phyloP scores from a whole-genome alignment of 345 rosid species.

The Bruguiera sexangula region DNA sequence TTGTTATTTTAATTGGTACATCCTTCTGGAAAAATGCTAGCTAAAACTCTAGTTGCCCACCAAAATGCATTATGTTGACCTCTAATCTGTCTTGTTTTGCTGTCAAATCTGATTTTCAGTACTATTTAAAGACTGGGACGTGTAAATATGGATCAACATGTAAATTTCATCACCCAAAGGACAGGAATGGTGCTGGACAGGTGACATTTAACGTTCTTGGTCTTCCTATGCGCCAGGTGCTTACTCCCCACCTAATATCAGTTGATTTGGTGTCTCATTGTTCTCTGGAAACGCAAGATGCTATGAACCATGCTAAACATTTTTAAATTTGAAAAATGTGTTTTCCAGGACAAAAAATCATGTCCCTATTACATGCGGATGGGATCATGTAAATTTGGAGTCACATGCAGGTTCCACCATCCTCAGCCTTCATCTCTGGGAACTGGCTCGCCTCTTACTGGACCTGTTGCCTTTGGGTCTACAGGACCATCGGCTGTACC shows the following conservation, averaged over 20 bases:
- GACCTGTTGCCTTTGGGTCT: conserved; percentile 38
- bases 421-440: conserved; percentile 60
- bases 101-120: conserved; percentile 39
- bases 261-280: not conserved
- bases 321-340: not conserved
- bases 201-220: conserved; percentile 62
- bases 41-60: not conserved
- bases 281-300: not conserved
- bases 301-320: not conserved
- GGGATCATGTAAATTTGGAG: conserved; percentile 73
- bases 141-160: conserved; percentile 82
- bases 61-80: not conserved
- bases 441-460: conserved; percentile 32
- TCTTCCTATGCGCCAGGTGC: conserved; percentile 76
- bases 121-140: conserved; percentile 76
- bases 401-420: conserved; percentile 81
- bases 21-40: not conserved
- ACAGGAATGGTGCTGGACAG: conserved; percentile 83
- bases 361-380: conserved; percentile 76
- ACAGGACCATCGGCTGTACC: conserved; percentile 40
- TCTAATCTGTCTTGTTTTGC: not conserved
- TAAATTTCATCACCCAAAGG: conserved; percentile 86
- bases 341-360: conserved; percentile 63
- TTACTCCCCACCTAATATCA: not conserved
- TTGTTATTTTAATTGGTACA: not conserved